Conservation (phyloP, 2,329 filamentous ascomycete species). For the Pestalotiopsis sp. region DNA sequence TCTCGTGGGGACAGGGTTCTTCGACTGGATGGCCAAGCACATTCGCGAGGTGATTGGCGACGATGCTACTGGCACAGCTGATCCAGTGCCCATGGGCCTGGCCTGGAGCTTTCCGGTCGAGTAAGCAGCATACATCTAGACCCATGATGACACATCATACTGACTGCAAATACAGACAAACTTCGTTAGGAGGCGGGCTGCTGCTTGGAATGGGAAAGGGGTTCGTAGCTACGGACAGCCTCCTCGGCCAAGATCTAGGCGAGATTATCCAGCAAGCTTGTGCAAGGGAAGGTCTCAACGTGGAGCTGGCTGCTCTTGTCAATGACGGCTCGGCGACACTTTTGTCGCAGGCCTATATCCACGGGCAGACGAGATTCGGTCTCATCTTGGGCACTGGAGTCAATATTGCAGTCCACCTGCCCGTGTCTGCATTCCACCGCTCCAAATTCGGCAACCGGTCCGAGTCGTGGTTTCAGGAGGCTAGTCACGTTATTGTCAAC, state of each 20-base stretch:
- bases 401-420: conserved; percentile 67
- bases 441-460: conserved; percentile 61
- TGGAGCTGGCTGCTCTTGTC: conserved; percentile 62
- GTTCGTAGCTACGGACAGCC: conserved; percentile 60
- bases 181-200: conserved; percentile 60
- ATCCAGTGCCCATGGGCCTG: conserved; percentile 59
- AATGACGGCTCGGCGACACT: conserved; percentile 71
- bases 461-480: conserved; percentile 56
- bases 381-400: conserved; percentile 70
- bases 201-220: conserved; percentile 68
- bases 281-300: conserved; percentile 49
- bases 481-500: conserved; percentile 67
- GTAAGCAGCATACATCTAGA: conserved; percentile 42
- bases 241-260: conserved; percentile 62
- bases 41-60: conserved; percentile 59
- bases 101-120: conserved; percentile 74
- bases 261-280: conserved; percentile 60
- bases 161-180: conserved; percentile 54
- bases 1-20: conserved; percentile 62
- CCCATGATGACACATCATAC: conserved; percentile 24
- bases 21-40: conserved; percentile 68
- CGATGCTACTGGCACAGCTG: conserved; percentile 38
- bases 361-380: conserved; percentile 61
- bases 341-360: conserved; percentile 63
- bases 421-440: conserved; percentile 56